Evolutionary conservation across 495 filamentous ascomycete species (phyloP).

Genomic region (Aspergillus panamensis): DNA sequence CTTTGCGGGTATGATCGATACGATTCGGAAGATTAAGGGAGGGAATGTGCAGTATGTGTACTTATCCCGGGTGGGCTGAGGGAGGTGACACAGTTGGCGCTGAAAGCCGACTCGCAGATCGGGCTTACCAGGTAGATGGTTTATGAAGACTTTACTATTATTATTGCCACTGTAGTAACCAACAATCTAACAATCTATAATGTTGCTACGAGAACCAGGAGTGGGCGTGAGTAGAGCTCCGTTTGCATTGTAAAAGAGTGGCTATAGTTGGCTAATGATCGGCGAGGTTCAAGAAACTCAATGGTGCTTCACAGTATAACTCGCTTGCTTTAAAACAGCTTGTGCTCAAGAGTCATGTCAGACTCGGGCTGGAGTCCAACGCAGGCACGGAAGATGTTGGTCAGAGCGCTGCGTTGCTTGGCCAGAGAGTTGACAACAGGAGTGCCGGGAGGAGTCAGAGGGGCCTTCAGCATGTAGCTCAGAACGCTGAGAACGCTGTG

Average conservation of each 20-base stretch:
- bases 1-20: conserved; percentile 59
- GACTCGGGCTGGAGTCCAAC: conserved; percentile 96
- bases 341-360: conserved; percentile 99
- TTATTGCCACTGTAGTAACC: background rate
- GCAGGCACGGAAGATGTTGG: conserved; percentile 98
- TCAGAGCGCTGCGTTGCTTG: conserved; percentile 92
- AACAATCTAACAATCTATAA: background rate
- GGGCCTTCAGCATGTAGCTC: conserved; percentile 99
- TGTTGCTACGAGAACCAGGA: background rate
- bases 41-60: conserved; percentile 64
- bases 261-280: conserved; percentile 30
- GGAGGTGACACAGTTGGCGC: conserved; percentile 55
- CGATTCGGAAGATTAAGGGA: conserved; percentile 51
- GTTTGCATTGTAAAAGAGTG: conserved; percentile 28
- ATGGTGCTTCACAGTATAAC: background rate
- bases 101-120: conserved; percentile 53
- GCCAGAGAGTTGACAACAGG: conserved; percentile 94
- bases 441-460: conserved; percentile 89
- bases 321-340: conserved; percentile 63
- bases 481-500: conserved; percentile 96
- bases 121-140: conserved; percentile 22
- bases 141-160: background rate
- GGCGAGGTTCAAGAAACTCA: background rate
- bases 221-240: background rate
- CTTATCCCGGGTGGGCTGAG: no score